phyloP scores from a whole-genome alignment of 202 grass and related monocot species.

The Panicum hallii region DNA sequence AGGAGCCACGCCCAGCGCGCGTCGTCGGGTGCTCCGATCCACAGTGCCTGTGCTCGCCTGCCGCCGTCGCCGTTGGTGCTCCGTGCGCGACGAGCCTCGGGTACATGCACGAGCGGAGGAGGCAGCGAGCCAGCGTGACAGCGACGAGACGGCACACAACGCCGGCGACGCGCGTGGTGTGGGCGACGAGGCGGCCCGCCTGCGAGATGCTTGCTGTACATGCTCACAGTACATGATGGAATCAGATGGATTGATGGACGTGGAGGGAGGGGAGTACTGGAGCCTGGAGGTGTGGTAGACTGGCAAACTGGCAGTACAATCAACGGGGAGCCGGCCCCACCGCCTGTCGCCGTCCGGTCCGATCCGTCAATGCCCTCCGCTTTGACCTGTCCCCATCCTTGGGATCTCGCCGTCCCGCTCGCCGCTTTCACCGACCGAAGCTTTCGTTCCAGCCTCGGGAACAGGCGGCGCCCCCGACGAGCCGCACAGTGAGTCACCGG shows the following conservation, averaged over 20 bases:
- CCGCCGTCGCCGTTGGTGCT: neutral
- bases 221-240: neutral
- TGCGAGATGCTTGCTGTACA: neutral
- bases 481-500: neutral
- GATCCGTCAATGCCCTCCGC: conserved; percentile 37
- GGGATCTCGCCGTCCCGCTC: conserved; percentile 19
- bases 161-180: neutral
- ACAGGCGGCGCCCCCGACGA: neutral
- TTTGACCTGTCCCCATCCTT: conserved; percentile 45
- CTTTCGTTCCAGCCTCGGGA: neutral
- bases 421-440: neutral
- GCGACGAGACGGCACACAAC: neutral
- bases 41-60: neutral
- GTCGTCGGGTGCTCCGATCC: neutral
- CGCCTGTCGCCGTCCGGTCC: neutral
- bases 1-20: neutral
- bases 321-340: neutral
- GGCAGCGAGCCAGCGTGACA: neutral
- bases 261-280: too few relatives aligned
- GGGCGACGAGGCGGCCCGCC: conserved; percentile 7
- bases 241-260: too few relatives aligned
- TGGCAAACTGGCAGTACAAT: neutral
- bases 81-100: neutral
- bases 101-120: neutral
- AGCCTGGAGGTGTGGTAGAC: too few relatives aligned